Percentiles rank a stretch among this genome's conserved stretches.
Conservation (phyloP, 768 basidiomycete species). For the Leccinellum rugosiceps region DNA sequence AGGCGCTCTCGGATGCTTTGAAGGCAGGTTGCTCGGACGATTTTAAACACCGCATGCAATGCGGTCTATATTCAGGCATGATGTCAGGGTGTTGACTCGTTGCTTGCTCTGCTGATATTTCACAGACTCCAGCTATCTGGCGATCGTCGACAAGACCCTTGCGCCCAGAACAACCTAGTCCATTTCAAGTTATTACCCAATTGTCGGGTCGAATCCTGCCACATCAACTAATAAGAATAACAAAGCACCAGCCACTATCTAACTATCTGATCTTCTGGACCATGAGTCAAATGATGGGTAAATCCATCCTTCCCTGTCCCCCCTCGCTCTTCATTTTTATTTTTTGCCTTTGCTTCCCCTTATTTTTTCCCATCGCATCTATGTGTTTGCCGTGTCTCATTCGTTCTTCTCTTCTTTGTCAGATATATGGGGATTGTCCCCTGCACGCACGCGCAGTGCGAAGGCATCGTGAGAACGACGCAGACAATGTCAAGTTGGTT, state of each 20-base stretch:
- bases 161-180: neutral
- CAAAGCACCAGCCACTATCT: neutral
- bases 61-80: neutral
- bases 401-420: neutral
- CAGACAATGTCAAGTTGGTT: neutral
- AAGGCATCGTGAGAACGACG: neutral
- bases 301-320: neutral
- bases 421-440: neutral
- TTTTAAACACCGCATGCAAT: neutral
- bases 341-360: neutral
- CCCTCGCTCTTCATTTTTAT: neutral
- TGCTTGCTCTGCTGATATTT: neutral
- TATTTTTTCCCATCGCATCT: neutral
- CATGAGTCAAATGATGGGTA: neutral
- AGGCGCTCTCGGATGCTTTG: neutral
- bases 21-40: neutral
- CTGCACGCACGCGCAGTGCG: neutral
- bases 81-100: constrained; percentile 11
- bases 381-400: neutral
- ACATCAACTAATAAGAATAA: neutral
- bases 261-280: neutral
- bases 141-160: neutral
- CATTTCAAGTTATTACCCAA: neutral
- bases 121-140: neutral
- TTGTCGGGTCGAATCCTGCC: neutral